Evolutionary conservation across 2,329 filamentous ascomycete species (phyloP), one percentile per base, ranked within the genome.

Genomic region (Cordyceps fumosorosea): DNA sequence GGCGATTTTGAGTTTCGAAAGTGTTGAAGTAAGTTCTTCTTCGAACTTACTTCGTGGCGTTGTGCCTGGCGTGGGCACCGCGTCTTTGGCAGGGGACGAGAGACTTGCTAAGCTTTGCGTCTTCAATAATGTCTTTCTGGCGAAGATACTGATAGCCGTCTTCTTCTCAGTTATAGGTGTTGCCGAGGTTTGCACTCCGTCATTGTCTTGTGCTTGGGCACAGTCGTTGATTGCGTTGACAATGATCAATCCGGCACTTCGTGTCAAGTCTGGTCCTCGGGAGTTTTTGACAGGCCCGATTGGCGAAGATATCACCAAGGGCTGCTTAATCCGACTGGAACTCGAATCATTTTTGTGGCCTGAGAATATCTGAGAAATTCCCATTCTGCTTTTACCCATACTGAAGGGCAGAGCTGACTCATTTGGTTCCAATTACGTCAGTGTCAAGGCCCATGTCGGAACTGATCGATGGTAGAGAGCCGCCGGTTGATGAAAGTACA

Each of bases 251-350:
- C 62, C 69, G 8, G 74, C 69, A 62, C 74, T 73, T 47, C 75
- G 72, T 37, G 69, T 63, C 37, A 77, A 67, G 54, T 76, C 70
- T 5, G 70, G 66, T 6, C 75, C 74, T 22, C 73, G 70, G 10
- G 70, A 75, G 65, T 69, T 75, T 63, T 71, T 75, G 65, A 77
- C 67, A 10, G 75, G 75, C 0, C 75, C 76, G 44, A 76, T 64
- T 1, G 75, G 76, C 20, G 60, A 68, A 10, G 75, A 77, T 29
- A 77, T 77, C 45, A 63, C 56, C 18, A 69, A 72, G 1, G 69
- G 67, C 29, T 67, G 69, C 56, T 61, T 65, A 59, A 66, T 69
- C 22, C 60, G 59, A 37, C 65, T 64, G 4, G 54, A 52, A 5
- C 47, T 18, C 48, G 55, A 37, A 44, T 59, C 55, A 34, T 42